These are phyloP conservation scores for Peribolospora kevripleyi DNA, from an alignment of 768 basidiomycete species.

Conservation along the genomic window DNA sequence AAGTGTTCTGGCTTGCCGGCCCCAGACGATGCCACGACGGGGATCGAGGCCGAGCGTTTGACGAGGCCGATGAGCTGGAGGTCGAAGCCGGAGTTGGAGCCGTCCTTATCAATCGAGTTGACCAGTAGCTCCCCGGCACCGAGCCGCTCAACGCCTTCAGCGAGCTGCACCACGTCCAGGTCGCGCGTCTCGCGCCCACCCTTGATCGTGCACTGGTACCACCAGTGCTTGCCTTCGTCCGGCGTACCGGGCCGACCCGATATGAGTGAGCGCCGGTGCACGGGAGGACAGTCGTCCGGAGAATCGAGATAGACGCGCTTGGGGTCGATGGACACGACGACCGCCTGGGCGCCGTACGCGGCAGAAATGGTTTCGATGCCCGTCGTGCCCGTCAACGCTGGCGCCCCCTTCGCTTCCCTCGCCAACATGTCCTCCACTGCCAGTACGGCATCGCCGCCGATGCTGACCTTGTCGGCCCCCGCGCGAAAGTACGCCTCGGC, in stretches of 20 bases:
- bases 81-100: slow-evolving; percentile 79
- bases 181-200: slow-evolving; percentile 67
- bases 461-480: slow-evolving; percentile 95
- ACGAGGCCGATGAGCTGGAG: slow-evolving; percentile 54
- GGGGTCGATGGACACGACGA: slow-evolving; percentile 93
- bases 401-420: slow-evolving; percentile 22
- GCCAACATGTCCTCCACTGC: slow-evolving; percentile 56
- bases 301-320: slow-evolving; percentile 53
- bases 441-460: slow-evolving; percentile 84
- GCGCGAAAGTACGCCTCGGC: slow-evolving; percentile 89
- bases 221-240: slow-evolving; percentile 50
- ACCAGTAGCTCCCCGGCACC: slow-evolving; percentile 88
- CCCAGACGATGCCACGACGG: slow-evolving; percentile 84
- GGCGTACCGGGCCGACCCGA: slow-evolving; percentile 6
- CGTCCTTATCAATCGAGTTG: slow-evolving; percentile 92
- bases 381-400: slow-evolving; percentile 32
- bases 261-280: slow-evolving; percentile 25
- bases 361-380: slow-evolving; percentile 80
- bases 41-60: slow-evolving; percentile 51
- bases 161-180: slow-evolving; percentile 75
- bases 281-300: slow-evolving; percentile 18
- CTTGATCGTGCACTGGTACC: slow-evolving; percentile 95
- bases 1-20: slow-evolving; percentile 68
- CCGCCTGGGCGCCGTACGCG: slow-evolving; percentile 82
- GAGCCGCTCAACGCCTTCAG: slow-evolving; percentile 60